Percentiles rank a stretch among this genome's conserved stretches.
Conservation (phyloP, 1,284 basidiomycete genomes). For the Trametes versicolor region DNA sequence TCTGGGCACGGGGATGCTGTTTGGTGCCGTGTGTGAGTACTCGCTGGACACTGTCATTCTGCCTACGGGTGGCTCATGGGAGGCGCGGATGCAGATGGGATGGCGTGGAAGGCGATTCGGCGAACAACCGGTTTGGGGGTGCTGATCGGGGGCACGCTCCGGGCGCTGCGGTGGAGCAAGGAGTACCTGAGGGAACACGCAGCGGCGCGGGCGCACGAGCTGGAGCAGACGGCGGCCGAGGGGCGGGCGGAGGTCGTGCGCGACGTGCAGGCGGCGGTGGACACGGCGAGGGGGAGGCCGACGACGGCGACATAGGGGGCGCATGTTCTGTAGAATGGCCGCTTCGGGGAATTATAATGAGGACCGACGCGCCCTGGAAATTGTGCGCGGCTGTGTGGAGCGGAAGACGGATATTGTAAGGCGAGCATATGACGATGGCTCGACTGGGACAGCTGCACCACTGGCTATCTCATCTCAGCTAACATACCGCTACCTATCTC, state of each 20-base stretch:
- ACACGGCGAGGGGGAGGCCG: slow-evolving; percentile 10
- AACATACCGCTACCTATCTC: slow-evolving; percentile 21
- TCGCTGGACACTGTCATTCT: slow-evolving; percentile 14
- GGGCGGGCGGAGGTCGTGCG: slow-evolving; percentile 33
- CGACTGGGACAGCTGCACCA: background rate
- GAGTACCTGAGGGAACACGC: slow-evolving; percentile 47
- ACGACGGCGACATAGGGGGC: background rate
- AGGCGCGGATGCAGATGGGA: slow-evolving; percentile 58
- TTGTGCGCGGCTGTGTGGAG: slow-evolving; percentile 16
- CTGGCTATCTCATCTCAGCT: slow-evolving; percentile 16
- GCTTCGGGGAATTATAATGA: slow-evolving; percentile 6
- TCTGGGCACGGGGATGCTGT: slow-evolving; percentile 66
- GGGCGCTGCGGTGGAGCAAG: slow-evolving; percentile 58
- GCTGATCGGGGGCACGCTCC: slow-evolving; percentile 62
- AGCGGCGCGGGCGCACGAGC: slow-evolving; percentile 31
- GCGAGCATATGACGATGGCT: slow-evolving; percentile 28
- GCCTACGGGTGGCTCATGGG: slow-evolving; percentile 20
- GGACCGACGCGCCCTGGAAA: background rate
- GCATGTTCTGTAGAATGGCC: background rate
- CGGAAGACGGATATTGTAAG: slow-evolving; percentile 19
- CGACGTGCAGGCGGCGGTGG: slow-evolving; percentile 24
- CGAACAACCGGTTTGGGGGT: slow-evolving; percentile 63
- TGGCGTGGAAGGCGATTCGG: slow-evolving; percentile 60
- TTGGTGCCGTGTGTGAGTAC: slow-evolving; percentile 71
- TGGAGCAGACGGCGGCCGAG: slow-evolving; percentile 34